These are phyloP conservation scores for Arbutus unedo DNA, from an alignment of 148 eudicot species.

Conservation along the genomic window DNA sequence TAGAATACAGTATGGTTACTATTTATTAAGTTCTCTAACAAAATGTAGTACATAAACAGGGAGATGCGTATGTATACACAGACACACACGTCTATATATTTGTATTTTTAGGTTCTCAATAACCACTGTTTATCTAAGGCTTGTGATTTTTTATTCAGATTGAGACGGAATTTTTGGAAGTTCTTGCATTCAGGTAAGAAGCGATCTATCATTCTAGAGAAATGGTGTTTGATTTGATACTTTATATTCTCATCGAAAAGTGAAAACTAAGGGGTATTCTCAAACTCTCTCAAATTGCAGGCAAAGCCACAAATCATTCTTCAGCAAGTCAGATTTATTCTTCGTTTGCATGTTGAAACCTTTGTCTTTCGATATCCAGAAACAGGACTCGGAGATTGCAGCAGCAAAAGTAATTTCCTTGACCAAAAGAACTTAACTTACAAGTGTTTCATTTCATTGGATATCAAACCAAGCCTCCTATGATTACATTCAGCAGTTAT, in stretches of 20 bases:
- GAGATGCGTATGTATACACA: no score
- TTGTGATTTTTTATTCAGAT: constrained; percentile 37
- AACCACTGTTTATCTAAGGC: background rate
- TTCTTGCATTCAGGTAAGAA: constrained; percentile 66
- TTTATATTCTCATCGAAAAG: background rate
- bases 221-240: background rate
- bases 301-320: constrained; percentile 65
- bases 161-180: constrained; percentile 57
- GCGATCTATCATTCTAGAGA: background rate
- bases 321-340: constrained; percentile 64
- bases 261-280: background rate
- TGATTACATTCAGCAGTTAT: background rate
- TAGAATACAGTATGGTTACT: background rate
- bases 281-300: constrained; percentile 29
- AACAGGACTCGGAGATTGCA: constrained; percentile 60
- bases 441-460: background rate
- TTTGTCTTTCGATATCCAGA: constrained; percentile 45
- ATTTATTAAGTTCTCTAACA: no score
- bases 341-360: constrained; percentile 63
- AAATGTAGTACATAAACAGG: no score
- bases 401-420: constrained; percentile 57
- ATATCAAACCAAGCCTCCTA: background rate
- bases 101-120: no score
- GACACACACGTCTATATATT: background rate
- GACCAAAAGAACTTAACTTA: background rate